Percentiles rank a stretch among this genome's conserved stretches.
phyloP scores from a whole-genome alignment of 2,329 filamentous ascomycete species.

The Cladophialophora chaetospira region DNA sequence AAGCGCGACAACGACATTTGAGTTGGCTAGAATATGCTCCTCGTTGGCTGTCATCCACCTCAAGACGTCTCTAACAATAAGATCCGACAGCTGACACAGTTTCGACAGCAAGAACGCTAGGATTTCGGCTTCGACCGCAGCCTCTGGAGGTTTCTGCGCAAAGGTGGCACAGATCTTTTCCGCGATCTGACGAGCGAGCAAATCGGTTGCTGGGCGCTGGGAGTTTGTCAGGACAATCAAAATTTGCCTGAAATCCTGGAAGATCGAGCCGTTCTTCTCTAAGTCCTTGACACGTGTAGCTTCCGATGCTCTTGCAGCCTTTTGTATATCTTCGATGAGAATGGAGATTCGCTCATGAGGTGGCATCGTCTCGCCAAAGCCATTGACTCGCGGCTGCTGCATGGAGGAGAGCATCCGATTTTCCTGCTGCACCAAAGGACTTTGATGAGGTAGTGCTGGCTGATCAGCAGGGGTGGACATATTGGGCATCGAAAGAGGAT shows the following conservation, averaged over 20 bases:
- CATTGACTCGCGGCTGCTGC: slow-evolving; percentile 55
- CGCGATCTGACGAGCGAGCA: slow-evolving; percentile 57
- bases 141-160: slow-evolving; percentile 55
- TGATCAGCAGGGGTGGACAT: slow-evolving; percentile 64
- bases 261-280: slow-evolving; percentile 55
- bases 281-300: slow-evolving; percentile 63
- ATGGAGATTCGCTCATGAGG: slow-evolving; percentile 57
- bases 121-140: slow-evolving; percentile 63
- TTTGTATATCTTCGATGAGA: slow-evolving; percentile 59
- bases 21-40: slow-evolving; percentile 64
- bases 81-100: slow-evolving; percentile 58
- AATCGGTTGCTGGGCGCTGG: slow-evolving; percentile 53
- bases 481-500: slow-evolving; percentile 63
- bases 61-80: slow-evolving; percentile 47
- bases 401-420: slow-evolving; percentile 42
- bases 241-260: slow-evolving; percentile 61
- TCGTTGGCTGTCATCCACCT: slow-evolving; percentile 55
- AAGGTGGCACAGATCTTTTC: slow-evolving; percentile 59
- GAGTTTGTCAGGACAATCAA: slow-evolving; percentile 55
- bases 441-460: slow-evolving; percentile 61
- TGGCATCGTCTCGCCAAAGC: slow-evolving; percentile 59
- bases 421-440: slow-evolving; percentile 54
- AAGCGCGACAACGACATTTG: slow-evolving; percentile 61
- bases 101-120: slow-evolving; percentile 63
- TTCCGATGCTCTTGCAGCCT: slow-evolving; percentile 56